Conservation (phyloP, 345 rosid genomes). For the Trapa incisa region DNA sequence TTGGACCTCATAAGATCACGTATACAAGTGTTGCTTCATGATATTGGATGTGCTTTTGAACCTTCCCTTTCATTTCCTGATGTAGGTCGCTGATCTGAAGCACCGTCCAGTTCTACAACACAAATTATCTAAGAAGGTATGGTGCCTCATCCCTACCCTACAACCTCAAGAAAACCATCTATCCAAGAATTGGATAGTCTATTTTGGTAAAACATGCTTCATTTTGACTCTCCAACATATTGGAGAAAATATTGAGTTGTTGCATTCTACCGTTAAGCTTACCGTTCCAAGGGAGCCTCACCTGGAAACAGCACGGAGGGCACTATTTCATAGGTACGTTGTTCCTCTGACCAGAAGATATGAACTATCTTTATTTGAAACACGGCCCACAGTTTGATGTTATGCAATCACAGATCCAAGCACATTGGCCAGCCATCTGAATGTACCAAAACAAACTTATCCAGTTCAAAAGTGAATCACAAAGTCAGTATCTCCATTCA, state of each 20-base stretch:
- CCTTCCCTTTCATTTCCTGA: slow-evolving; percentile 4
- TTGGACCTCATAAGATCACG: neutral
- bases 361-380: neutral
- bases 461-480: slow-evolving; percentile 28
- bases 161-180: neutral
- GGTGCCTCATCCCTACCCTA: neutral
- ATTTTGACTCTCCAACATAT: slow-evolving; percentile 15
- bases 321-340: slow-evolving; percentile 30
- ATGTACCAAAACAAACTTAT: slow-evolving; percentile 17
- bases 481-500: slow-evolving; percentile 24
- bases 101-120: slow-evolving; percentile 45
- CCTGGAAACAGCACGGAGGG: slow-evolving; percentile 48
- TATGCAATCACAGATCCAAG: slow-evolving; percentile 32
- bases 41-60: neutral
- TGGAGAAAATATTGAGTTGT: slow-evolving; percentile 12
- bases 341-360: neutral
- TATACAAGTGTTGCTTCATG: neutral
- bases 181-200: neutral
- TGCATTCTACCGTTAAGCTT: slow-evolving; percentile 18
- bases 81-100: slow-evolving; percentile 50
- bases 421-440: slow-evolving; percentile 13
- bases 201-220: neutral
- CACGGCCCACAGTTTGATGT: neutral
- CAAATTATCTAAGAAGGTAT: slow-evolving; percentile 35
- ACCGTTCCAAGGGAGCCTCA: slow-evolving; percentile 49